A percentile compares a stretch with the other conserved stretches of the same genome.
phyloP scores from a whole-genome alignment of 345 rosid genomes.

The Ailanthus altissimus region DNA sequence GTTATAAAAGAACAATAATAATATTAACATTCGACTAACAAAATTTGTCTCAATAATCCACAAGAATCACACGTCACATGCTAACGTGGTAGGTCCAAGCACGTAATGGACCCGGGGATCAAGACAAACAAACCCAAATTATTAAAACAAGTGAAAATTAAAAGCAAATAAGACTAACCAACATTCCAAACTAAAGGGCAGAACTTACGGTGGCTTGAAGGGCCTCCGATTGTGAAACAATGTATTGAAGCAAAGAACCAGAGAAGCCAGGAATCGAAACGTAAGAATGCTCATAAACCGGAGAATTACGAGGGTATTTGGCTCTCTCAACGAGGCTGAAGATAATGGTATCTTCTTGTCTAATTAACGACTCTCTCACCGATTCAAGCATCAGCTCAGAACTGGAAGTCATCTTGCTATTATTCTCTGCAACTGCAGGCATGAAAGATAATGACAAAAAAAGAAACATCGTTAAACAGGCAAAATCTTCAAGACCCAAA shows the following conservation, averaged over 20 bases:
- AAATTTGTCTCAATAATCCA: too few relatives aligned
- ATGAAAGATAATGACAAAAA: neutral
- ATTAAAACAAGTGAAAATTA: neutral
- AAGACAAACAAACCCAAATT: neutral
- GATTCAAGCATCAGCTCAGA: slow-evolving; percentile 46
- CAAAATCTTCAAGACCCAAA: neutral
- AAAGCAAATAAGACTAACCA: neutral
- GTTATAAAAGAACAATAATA: too few relatives aligned
- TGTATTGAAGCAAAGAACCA: slow-evolving; percentile 52
- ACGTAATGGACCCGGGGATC: neutral
- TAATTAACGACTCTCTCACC: slow-evolving; percentile 62
- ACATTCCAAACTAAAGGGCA: neutral
- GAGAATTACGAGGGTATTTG: slow-evolving; percentile 54
- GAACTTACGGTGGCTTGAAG: slow-evolving; percentile 60
- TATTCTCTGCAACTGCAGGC: neutral
- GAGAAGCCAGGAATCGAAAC: slow-evolving; percentile 42
- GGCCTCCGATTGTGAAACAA: slow-evolving; percentile 58
- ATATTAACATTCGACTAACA: too few relatives aligned
- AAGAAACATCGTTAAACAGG: neutral
- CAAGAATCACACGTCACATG: too few relatives aligned
- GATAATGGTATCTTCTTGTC: slow-evolving; percentile 83
- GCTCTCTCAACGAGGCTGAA: slow-evolving; percentile 81
- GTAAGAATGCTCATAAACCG: slow-evolving; percentile 32
- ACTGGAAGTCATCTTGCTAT: slow-evolving; percentile 29
- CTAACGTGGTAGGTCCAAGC: too few relatives aligned